Evolutionary conservation across 192 early-diverging fungal species (phyloP), one percentile per base, ranked within the genome.

Genomic region (Coemansia sp.): DNA sequence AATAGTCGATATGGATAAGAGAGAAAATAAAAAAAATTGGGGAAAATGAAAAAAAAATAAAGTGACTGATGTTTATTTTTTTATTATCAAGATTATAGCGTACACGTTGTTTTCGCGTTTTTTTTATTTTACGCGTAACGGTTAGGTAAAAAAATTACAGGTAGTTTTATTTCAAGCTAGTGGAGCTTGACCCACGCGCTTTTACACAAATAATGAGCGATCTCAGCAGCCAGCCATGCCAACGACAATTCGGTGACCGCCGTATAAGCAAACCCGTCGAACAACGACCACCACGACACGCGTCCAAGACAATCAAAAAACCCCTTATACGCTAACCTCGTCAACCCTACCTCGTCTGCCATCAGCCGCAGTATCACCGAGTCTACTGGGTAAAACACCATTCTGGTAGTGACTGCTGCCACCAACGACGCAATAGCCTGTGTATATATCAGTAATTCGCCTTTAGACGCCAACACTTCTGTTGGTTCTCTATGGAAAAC

Each of bases 291-390:
- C 45, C 0, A 10, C 52, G 45, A 0, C 48, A 11, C 16, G 36
- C 60, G 7, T 16, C 17, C 12, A 31, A 74, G 36, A 57, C 77
- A 80, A 31, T 65, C 61, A 31, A 66, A 63, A 51, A 78, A 78
- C 22, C 76, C 76, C 2, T 59, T 49, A 54, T 67, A 78, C 4
- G 38, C 71, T 22, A 48, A 18, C 22, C 28, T 1, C 1, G 76
- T 78, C 29, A 80, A 54, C n/a, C 71, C 77, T 1, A 72, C 59
- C 65, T 80, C 72, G 30, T 80, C 77, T 2, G 71, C 77, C 65
- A 80, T 57, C 64, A 80, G 61, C 1, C 77, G 60, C 34, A 80
- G 36, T 2, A 71, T 11, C 2, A 73, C 31, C 17, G 77, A 7
- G 58, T 70, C 68, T 18, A 74, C 54, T 5, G 77, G 77, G 11